Evolutionary conservation across 73 alveolate genomes (phyloP).

Genomic region (Strombidium stylifer): DNA sequence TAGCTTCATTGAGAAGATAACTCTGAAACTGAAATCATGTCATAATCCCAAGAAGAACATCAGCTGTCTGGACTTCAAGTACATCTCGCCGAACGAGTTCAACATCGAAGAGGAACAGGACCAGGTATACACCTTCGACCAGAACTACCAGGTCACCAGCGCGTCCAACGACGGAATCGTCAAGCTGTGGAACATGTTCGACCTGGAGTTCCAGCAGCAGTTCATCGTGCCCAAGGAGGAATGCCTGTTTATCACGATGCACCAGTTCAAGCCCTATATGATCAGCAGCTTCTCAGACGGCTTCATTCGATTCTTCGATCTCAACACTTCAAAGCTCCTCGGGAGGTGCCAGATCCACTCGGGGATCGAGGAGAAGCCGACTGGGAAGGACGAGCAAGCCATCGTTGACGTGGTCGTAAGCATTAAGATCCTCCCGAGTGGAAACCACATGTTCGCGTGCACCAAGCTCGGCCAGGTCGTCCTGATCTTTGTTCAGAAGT

Average conservation of each 20-base stretch:
- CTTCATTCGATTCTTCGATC: conserved; percentile 52
- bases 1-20: conserved; percentile 50
- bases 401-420: conserved; percentile 30
- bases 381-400: not conserved
- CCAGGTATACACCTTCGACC: conserved; percentile 36
- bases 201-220: conserved; percentile 33
- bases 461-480: conserved; percentile 44
- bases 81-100: conserved; percentile 38
- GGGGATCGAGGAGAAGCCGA: conserved; percentile 13
- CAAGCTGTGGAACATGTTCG: conserved; percentile 57
- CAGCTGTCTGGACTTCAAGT: conserved; percentile 29
- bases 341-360: conserved; percentile 58
- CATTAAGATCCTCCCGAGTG: conserved; percentile 50
- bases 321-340: conserved; percentile 28
- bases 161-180: conserved; percentile 39
- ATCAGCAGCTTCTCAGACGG: conserved; percentile 59
- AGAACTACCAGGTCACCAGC: conserved; percentile 42
- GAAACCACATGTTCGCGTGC: conserved; percentile 52
- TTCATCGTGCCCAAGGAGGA: conserved; percentile 63
- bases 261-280: conserved; percentile 41
- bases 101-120: not conserved
- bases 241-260: conserved; percentile 52
- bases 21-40: conserved; percentile 45
- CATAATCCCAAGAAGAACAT: conserved; percentile 28
- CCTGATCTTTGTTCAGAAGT: conserved; percentile 33